Base-by-base conservation (phyloP, 768 basidiomycete genomes). In the Suillus bovinus region DNA sequence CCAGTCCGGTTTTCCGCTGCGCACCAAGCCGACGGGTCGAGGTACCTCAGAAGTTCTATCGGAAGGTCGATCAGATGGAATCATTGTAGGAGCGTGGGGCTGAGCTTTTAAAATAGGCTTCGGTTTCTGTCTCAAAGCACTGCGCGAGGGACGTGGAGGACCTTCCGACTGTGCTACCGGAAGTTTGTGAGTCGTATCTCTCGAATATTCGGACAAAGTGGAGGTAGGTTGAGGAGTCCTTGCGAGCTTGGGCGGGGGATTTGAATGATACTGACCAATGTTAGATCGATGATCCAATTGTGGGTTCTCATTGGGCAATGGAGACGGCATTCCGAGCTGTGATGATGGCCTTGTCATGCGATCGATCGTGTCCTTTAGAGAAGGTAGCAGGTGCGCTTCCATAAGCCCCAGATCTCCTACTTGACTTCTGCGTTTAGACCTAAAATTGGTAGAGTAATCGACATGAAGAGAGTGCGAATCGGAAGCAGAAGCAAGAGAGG, bases 321-420 rank as follows among this genome's bases (percentile, higher is more conserved):
- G 64, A 39, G 70, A 44, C 39, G 41, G 62, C 17, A 62, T 4
- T 29, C 59, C 60, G 14, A 63, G 61, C 59, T 74, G 74, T 44
- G 78, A 78, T 1, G 84, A 83, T 16, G 80, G 76, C 58, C 81
- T 77, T 3, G 90, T 91, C 90, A 91, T 92, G 52, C 84, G 82
- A 66, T 87, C 83, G 41, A 92, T 81, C 0, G 90, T 92, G 61
- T 91, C 89, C 46, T 84, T 80, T 39, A 92, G 77, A 20, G 88
- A 87, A 10, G 90, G 90, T 41, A 91, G 72, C 5, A 91, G 77
- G 31, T 88, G 83, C 0, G 84, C 77, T 64, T 92, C 89, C 34
- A 90, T 71, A 31, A 86, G 76, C 7, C 86, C 84, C 5, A 90
- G 74, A 58, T 84, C 84, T 13, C 74, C 78, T 20, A 84, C 72